phyloP scores from a whole-genome alignment of 139 green algal species.

The Tetraselmis chui region DNA sequence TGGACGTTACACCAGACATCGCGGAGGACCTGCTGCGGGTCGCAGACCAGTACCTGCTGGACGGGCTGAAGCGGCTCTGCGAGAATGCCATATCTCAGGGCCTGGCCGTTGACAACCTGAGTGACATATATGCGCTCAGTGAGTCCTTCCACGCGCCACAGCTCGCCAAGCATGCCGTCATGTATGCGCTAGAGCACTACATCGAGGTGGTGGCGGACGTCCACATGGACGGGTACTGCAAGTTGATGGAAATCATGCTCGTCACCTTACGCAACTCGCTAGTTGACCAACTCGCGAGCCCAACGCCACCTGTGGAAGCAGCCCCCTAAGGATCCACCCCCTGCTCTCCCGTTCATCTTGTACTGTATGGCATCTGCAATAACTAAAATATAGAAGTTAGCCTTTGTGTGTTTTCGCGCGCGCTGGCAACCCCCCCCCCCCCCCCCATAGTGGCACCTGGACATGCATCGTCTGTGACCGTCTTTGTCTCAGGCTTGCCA shows the following conservation, averaged over 20 bases:
- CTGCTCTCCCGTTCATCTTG: too few relatives aligned
- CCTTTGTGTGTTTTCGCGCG: too few relatives aligned
- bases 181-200: conserved; percentile 83
- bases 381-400: too few relatives aligned
- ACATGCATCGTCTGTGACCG: too few relatives aligned
- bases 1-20: conserved; percentile 56
- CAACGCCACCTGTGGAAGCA: not conserved
- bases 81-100: conserved; percentile 69
- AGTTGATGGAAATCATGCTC: conserved; percentile 46
- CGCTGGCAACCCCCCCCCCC: too few relatives aligned
- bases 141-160: conserved; percentile 77
- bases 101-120: conserved; percentile 74
- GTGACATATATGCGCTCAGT: conserved; percentile 63
- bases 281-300: conserved; percentile 29
- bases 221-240: conserved; percentile 12
- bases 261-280: conserved; percentile 33
- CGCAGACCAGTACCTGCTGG: conserved; percentile 93
- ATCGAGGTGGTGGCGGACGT: conserved; percentile 36
- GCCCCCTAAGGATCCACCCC: not conserved
- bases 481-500: too few relatives aligned
- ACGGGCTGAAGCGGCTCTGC: conserved; percentile 88
- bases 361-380: too few relatives aligned
- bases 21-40: conserved; percentile 65
- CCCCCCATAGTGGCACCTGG: not conserved
- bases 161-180: conserved; percentile 65